Base-by-base conservation (phyloP, 331 rosid species). In the Malus hybrid region DNA sequence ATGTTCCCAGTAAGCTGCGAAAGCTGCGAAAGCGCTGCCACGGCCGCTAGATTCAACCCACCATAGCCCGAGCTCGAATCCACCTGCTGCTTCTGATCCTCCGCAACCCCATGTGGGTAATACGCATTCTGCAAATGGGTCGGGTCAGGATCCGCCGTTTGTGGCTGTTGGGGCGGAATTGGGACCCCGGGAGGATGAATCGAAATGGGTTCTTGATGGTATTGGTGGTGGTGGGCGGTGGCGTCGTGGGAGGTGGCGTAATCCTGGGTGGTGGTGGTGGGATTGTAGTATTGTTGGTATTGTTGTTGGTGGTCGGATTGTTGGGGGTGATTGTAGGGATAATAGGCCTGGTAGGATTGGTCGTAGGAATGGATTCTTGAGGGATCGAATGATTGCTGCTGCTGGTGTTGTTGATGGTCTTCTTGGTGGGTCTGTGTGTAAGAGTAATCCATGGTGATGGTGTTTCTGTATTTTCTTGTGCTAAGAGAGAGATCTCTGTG, bases 121-220 rank as follows among this genome's bases (percentile, higher is more conserved):
- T 80, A 72, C 15, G 68, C 69, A 68, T 80, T 80, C 71, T 52
- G 85, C 80, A 73, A 60, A n/a, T 80, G 80, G 64, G 70, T 15
- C 4, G 65, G 72, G 1, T 66, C 78, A 10, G 79, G 34, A 32
- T n/a, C 73, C 9, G 79, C 61, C 34, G 55, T 28, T 16, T 63
- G 66, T 32, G 34, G 42, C 28, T 67, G 71, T 32, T 83, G 77
- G 3, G 82, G 63, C 15, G 63, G 84, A 70, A 86, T 48, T 7
- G 93, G 91, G 67, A 89, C 88, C 2, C 97, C 96, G 9, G 92
- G 97, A 76, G 97, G 97, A 78, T 86, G 92, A 87, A 88, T 84
- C 44, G 90, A 82, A 50, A 81, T 29, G 75, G 88, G 46, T 71
- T 88, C 88, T 14, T 78, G 80, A 56, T 82, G 92, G 53, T 46